Conservation (phyloP, 768 basidiomycete genomes). For the Rhizopogon roseolus region DNA sequence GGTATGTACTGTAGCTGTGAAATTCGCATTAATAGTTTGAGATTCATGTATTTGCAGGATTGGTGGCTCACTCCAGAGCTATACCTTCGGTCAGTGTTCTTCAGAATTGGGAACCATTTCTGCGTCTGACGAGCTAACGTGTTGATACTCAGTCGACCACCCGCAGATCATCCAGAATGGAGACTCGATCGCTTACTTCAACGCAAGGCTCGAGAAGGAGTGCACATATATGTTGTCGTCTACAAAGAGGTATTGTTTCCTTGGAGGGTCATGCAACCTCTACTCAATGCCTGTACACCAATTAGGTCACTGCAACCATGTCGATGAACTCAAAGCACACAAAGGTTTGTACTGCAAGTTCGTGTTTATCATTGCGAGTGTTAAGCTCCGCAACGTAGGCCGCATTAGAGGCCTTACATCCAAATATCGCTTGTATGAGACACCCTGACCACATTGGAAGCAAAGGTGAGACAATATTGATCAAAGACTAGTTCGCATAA, state of each 20-base stretch:
- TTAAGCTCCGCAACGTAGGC: constrained; percentile 34
- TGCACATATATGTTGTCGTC: constrained; percentile 86
- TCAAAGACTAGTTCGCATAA: neutral
- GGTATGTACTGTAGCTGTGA: constrained; percentile 37
- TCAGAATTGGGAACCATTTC: neutral
- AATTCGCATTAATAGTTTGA: neutral
- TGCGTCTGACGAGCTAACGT: constrained; percentile 1
- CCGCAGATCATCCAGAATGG: constrained; percentile 81
- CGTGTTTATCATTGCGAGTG: neutral
- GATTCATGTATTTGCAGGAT: constrained; percentile 38
- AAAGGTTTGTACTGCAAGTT: constrained; percentile 38
- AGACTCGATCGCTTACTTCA: constrained; percentile 81
- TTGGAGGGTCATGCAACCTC: neutral
- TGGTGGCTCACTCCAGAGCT: constrained; percentile 97
- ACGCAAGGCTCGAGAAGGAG: constrained; percentile 89
- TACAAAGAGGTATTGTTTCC: constrained; percentile 77
- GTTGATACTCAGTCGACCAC: constrained; percentile 51
- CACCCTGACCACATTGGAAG: constrained; percentile 89
- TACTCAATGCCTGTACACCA: neutral
- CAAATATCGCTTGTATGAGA: constrained; percentile 84
- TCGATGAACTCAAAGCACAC: constrained; percentile 82
- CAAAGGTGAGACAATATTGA: constrained; percentile 41
- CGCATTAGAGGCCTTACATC: constrained; percentile 75
- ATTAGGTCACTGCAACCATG: constrained; percentile 86
- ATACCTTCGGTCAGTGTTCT: constrained; percentile 58